Conservation (phyloP, 805 yeast species). For the Yamadazyma tumulicola region DNA sequence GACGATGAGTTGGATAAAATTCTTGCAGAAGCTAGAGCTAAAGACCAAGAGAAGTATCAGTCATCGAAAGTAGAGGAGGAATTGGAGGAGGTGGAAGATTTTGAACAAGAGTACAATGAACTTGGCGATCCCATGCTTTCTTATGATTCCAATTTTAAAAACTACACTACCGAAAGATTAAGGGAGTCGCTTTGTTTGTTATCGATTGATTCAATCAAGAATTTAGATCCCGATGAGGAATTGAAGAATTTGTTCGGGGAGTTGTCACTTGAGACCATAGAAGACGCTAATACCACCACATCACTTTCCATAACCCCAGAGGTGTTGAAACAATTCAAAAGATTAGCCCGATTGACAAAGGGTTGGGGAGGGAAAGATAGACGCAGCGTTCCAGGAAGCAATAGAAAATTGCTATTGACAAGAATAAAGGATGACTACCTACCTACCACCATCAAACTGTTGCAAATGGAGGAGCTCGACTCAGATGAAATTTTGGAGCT, state of each 20-base stretch:
- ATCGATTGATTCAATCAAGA: slow-evolving; percentile 41
- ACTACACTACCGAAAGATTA: slow-evolving; percentile 47
- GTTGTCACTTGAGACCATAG: slow-evolving; percentile 60
- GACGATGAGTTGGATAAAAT: slow-evolving; percentile 61
- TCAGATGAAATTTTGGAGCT: slow-evolving; percentile 34
- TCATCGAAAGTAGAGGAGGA: background rate
- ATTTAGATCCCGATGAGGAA: slow-evolving; percentile 75
- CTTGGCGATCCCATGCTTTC: slow-evolving; percentile 26
- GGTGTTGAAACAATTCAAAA: slow-evolving; percentile 58
- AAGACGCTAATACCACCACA: slow-evolving; percentile 74
- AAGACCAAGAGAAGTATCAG: slow-evolving; percentile 16
- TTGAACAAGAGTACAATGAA: slow-evolving; percentile 23
- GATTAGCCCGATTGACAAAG: slow-evolving; percentile 53
- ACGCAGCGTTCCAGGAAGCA: slow-evolving; percentile 68
- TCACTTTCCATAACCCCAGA: slow-evolving; percentile 69
- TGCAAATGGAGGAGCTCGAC: slow-evolving; percentile 55
- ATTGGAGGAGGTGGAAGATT: slow-evolving; percentile 12
- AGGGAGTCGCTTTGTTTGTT: slow-evolving; percentile 37
- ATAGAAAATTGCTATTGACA: slow-evolving; percentile 63
- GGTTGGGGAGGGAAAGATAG: slow-evolving; percentile 87
- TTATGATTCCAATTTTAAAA: slow-evolving; percentile 42
- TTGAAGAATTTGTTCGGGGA: slow-evolving; percentile 69
- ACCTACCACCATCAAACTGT: slow-evolving; percentile 61
- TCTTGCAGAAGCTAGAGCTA: slow-evolving; percentile 38
- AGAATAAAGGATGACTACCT: slow-evolving; percentile 78